Evolutionary conservation across 768 basidiomycete species (phyloP).

Genomic region (Vararia minispora): DNA sequence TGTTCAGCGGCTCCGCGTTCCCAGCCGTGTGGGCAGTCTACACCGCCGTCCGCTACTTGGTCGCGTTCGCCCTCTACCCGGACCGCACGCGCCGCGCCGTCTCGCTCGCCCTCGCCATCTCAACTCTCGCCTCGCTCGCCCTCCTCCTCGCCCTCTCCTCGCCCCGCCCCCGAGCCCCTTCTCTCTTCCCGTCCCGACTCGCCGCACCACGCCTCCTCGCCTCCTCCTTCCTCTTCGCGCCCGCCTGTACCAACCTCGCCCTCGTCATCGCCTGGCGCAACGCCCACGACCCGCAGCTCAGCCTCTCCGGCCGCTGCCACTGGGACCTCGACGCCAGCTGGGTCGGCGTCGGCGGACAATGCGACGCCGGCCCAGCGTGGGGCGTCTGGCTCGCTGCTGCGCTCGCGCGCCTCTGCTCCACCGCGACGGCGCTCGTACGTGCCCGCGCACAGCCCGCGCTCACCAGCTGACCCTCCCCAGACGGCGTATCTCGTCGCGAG

Average conservation of each 20-base stretch:
- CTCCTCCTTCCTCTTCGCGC: constrained; percentile 32
- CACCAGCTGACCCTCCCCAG: neutral
- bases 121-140: constrained; percentile 30
- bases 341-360: constrained; percentile 28
- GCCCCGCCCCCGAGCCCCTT: constrained; percentile 18
- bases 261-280: constrained; percentile 44
- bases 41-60: constrained; percentile 51
- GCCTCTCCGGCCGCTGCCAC: constrained; percentile 35
- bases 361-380: constrained; percentile 28
- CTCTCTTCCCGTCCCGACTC: constrained; percentile 21
- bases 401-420: constrained; percentile 41
- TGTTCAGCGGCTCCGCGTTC: neutral
- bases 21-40: constrained; percentile 52
- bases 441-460: neutral
- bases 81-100: constrained; percentile 29
- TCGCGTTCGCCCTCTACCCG: constrained; percentile 39
- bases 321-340: constrained; percentile 62
- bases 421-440: constrained; percentile 43
- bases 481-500: neutral
- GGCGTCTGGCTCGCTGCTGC: constrained; percentile 45
- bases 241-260: constrained; percentile 44
- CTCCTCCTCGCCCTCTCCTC: constrained; percentile 26
- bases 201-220: constrained; percentile 31
- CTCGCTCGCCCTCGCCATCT: constrained; percentile 39
- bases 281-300: constrained; percentile 25